Evolutionary conservation across 345 rosid species (phyloP), one percentile per base, ranked within the genome.

Genomic region (Mangifera indica): DNA sequence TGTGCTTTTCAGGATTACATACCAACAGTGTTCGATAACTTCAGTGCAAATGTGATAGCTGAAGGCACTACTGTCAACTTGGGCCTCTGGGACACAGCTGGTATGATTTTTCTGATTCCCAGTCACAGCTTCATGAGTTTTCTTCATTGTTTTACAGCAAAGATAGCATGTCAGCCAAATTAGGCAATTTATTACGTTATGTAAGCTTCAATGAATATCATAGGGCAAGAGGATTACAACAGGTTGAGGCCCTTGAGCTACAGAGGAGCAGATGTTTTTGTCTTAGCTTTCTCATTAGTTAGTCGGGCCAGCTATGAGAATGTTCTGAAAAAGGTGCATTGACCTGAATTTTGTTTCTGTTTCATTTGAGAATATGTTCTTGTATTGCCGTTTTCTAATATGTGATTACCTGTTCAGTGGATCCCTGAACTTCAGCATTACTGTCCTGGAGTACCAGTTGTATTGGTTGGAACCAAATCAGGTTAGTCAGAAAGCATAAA

Each of bases 31-130:
- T 94, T 94, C 68, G 97, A 94, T 80, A 90, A 94, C 84, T 94
- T 94, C 85, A 94, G 98, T 81, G 98, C 98, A 79, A 94, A 92
- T 81, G 97, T 94, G 70, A 84, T 90, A 25, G 92, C 86, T 73
- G 98, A 94, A 84, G 94, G 95, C 75, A 90, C 82, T 75, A 91
- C 98, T 70, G 97, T 94, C 52, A 94, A 92, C 78, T 81, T 94
- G 78, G 98, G 98, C 12, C 91, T 94, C 32, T 94, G 98, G 98
- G 98, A 94, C 59, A 94, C 98, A 62, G 98, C 97, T 86, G 98
- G 98, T 93, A 91, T 75, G 58, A 21, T 65, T 76, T 72, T 54
- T 26, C 25, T 34, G 12, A 22, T 24, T 58, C 26, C 48, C 29
- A 15, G 24, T 67, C 46, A 34, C 49, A 44, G 60, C 49, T 79